phyloP scores from a whole-genome alignment of 352 stramenopile species.

The Phytophthora aleatoria region DNA sequence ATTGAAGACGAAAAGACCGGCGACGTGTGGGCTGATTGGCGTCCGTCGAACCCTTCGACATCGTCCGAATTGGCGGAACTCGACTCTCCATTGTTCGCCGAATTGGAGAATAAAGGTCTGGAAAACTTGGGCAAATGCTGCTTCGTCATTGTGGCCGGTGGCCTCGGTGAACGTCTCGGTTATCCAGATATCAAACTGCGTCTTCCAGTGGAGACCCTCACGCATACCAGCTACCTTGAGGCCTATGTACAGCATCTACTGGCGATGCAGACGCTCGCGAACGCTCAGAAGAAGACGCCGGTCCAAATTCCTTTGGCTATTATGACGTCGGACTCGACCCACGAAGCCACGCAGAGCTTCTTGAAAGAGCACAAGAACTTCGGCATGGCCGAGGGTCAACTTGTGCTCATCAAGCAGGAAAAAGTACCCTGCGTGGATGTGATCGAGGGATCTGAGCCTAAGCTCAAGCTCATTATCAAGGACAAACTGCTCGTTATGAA shows the following conservation, averaged over 20 bases:
- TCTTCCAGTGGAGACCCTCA: slow-evolving; percentile 93
- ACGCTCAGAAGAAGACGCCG: slow-evolving; percentile 13
- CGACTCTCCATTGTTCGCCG: slow-evolving; percentile 42
- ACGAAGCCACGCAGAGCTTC: slow-evolving; percentile 89
- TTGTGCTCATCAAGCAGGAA: slow-evolving; percentile 98
- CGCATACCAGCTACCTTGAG: slow-evolving; percentile 91
- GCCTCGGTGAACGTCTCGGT: slow-evolving; percentile 96
- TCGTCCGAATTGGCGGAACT: slow-evolving; percentile 34
- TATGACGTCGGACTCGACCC: slow-evolving; percentile 98
- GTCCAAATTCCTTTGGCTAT: slow-evolving; percentile 93
- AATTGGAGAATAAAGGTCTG: slow-evolving; percentile 57
- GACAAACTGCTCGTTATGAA: slow-evolving; percentile 89
- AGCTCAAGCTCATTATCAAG: slow-evolving; percentile 77
- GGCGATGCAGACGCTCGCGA: slow-evolving; percentile 78
- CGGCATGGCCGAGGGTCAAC: slow-evolving; percentile 90
- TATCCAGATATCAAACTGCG: slow-evolving; percentile 97
- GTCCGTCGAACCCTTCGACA: slow-evolving; percentile 50
- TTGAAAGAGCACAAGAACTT: slow-evolving; percentile 94
- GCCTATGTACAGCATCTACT: slow-evolving; percentile 95
- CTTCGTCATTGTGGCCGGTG: slow-evolving; percentile 98
- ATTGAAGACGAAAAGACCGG: slow-evolving; percentile 5
- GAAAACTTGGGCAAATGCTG: slow-evolving; percentile 77
- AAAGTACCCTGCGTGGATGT: slow-evolving; percentile 92
- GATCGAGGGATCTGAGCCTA: slow-evolving; percentile 52
- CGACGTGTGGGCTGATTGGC: slow-evolving; percentile 46